A percentile compares a stretch with the other conserved stretches of the same genome.
Conservation (phyloP, 1,284 basidiomycete genomes). For the Dichomitus squalens region DNA sequence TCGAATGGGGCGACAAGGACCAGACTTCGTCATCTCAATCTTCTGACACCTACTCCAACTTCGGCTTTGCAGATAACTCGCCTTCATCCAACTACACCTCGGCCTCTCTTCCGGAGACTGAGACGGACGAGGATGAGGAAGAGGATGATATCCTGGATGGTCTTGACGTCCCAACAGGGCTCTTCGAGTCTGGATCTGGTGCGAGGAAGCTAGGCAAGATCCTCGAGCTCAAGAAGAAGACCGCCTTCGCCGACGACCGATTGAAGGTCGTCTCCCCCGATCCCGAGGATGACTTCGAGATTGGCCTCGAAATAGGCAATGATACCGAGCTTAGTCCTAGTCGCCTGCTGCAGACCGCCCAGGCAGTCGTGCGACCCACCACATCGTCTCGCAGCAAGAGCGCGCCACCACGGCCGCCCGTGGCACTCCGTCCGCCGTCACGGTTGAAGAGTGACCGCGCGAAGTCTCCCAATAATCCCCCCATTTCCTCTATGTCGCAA, state of each 20-base stretch:
- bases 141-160: conserved; percentile 79
- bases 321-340: conserved; percentile 80
- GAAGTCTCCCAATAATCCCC: conserved; percentile 70
- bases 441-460: conserved; percentile 61
- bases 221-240: conserved; percentile 75
- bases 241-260: conserved; percentile 46
- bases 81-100: conserved; percentile 73
- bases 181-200: conserved; percentile 72
- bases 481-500: conserved; percentile 63
- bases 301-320: conserved; percentile 77
- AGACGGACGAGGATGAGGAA: conserved; percentile 67
- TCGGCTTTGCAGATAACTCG: conserved; percentile 71
- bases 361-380: conserved; percentile 45
- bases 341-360: conserved; percentile 59
- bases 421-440: conserved; percentile 58
- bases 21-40: conserved; percentile 80
- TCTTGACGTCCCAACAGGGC: conserved; percentile 69
- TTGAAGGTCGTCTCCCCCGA: conserved; percentile 59
- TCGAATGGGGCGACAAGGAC: conserved; percentile 84
- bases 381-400: conserved; percentile 44
- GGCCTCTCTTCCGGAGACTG: conserved; percentile 66
- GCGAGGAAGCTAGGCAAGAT: conserved; percentile 69
- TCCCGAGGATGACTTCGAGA: conserved; percentile 81
- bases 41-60: conserved; percentile 77
- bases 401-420: conserved; percentile 50